Evolutionary conservation across 169 alveolate genomes (phyloP).

Genomic region (Eimeria falciformis): DNA sequence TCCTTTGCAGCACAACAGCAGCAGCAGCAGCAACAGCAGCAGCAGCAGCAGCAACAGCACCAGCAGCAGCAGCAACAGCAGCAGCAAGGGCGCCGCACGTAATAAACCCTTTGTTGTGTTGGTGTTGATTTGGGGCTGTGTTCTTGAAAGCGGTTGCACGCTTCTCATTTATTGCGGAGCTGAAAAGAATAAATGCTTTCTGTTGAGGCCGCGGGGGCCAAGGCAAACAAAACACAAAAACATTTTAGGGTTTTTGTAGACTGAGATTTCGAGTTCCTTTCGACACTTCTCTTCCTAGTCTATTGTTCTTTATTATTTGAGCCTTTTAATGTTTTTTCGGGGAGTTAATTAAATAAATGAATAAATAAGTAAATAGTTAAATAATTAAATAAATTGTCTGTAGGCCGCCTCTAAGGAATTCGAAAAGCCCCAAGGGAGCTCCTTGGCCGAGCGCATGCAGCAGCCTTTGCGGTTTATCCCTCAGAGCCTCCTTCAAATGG

Average conservation of each 20-base stretch:
- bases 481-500: background rate
- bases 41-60: background rate
- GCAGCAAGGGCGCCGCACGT: conserved; percentile 7
- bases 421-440: background rate
- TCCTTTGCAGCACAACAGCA: conserved; percentile 4
- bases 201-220: background rate
- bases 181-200: background rate
- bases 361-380: too few relatives aligned
- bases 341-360: too few relatives aligned
- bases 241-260: background rate
- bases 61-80: conserved; percentile 41
- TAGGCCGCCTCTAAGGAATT: conserved; percentile 12
- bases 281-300: too few relatives aligned
- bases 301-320: too few relatives aligned
- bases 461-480: background rate
- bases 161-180: background rate
- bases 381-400: too few relatives aligned
- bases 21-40: conserved; percentile 17
- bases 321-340: too few relatives aligned
- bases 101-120: background rate
- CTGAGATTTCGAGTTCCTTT: background rate
- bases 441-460: background rate
- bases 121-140: conserved; percentile 36
- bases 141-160: background rate
- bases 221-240: background rate